phyloP scores from a whole-genome alignment of 2,329 filamentous ascomycete genomes.

The Diplocarpon mali region DNA sequence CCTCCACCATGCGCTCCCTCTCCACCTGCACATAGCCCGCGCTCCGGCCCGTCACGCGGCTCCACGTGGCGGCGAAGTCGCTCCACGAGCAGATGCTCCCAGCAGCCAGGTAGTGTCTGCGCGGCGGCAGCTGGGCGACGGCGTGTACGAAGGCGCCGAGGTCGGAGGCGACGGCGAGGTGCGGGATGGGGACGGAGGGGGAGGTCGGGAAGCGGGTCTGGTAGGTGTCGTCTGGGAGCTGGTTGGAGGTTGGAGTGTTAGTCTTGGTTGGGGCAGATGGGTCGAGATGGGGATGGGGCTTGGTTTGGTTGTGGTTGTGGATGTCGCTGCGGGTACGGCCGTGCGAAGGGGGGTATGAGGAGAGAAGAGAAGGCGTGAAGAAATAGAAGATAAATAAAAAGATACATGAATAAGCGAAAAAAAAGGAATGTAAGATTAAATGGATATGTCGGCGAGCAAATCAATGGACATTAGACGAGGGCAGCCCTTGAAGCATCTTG shows the following conservation, averaged over 20 bases:
- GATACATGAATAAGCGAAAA: background rate
- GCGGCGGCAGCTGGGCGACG: constrained; percentile 17
- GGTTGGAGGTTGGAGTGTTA: too few relatives aligned
- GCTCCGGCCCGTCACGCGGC: constrained; percentile 2
- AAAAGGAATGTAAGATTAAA: background rate
- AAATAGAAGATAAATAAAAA: background rate
- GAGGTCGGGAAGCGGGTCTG: constrained; percentile 37
- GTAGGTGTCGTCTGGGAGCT: constrained; percentile 33
- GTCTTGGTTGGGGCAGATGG: too few relatives aligned
- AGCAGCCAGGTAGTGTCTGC: constrained; percentile 15
- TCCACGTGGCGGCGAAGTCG: constrained; percentile 14
- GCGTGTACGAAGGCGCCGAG: constrained; percentile 25
- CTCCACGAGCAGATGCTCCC: constrained; percentile 9
- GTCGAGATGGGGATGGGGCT: background rate
- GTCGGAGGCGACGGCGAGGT: constrained; percentile 37
- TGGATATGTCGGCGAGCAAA: background rate
- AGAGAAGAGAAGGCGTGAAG: background rate
- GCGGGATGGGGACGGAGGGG: constrained; percentile 31
- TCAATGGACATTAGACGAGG: background rate
- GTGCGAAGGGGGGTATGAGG: background rate
- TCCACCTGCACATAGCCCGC: constrained; percentile 8
- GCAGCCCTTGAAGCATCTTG: too few relatives aligned
- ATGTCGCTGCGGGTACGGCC: background rate
- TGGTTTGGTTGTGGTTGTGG: too few relatives aligned
- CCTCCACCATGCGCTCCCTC: too few relatives aligned